These are phyloP conservation scores for Aureobasidium sp. DNA, from an alignment of 2,329 filamentous ascomycete species.

Conservation along the genomic window DNA sequence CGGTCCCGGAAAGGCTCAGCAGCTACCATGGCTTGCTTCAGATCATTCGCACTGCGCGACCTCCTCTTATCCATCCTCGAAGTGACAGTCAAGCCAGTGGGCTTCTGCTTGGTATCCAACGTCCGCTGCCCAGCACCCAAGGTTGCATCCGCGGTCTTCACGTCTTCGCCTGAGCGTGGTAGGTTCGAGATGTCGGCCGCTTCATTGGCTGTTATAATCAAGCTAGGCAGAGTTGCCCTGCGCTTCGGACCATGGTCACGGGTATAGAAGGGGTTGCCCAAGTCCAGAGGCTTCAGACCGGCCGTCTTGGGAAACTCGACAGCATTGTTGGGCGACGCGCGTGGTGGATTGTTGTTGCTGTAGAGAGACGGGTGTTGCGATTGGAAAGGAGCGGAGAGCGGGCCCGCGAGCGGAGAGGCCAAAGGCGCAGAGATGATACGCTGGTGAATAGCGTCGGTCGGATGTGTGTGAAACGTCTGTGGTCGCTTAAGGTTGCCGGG, in stretches of 20 bases:
- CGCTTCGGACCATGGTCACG: conserved; percentile 13
- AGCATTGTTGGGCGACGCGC: conserved; percentile 26
- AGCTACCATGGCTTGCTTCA: conserved; percentile 16
- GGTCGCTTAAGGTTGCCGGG: conserved; percentile 11
- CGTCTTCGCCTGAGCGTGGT: neutral
- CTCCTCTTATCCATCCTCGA: conserved; percentile 21
- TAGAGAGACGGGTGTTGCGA: conserved; percentile 3
- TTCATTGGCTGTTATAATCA: conserved; percentile 21
- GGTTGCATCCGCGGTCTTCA: conserved; percentile 3
- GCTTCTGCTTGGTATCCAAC: neutral
- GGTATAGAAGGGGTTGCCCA: conserved; percentile 23
- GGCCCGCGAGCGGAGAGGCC: neutral
- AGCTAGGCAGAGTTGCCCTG: conserved; percentile 23
- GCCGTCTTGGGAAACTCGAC: conserved; percentile 29
- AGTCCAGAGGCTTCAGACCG: conserved; percentile 26
- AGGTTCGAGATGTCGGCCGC: conserved; percentile 15
- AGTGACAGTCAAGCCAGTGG: conserved; percentile 14
- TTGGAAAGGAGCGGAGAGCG: conserved; percentile 18
- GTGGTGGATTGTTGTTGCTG: neutral
- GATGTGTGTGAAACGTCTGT: conserved; percentile 4
- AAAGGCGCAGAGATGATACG: conserved; percentile 4
- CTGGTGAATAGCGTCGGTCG: conserved; percentile 7
- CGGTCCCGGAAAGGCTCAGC: conserved; percentile 21
- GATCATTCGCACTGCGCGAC: conserved; percentile 27
- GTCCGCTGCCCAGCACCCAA: neutral